Base-by-base conservation (phyloP, 2,329 filamentous ascomycete species). In the Venturiaceae sp. region DNA sequence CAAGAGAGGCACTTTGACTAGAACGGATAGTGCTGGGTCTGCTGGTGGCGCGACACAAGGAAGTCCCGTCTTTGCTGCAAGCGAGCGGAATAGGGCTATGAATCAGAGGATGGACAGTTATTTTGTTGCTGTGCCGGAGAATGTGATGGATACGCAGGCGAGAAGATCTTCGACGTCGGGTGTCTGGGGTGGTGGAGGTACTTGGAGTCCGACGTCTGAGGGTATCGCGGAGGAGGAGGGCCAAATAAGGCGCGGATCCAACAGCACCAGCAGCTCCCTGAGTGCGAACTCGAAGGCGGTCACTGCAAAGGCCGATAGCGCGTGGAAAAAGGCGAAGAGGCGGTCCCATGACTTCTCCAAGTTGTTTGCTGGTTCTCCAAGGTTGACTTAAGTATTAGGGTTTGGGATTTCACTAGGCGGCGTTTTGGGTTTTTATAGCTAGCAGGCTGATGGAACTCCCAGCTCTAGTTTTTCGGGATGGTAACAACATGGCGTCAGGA, bases 1-100 rank as follows among this genome's bases (percentile, higher is more conserved):
- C 23, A 69, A 71, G 46, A 66, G 70, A 53, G 69, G 69, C 61
- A 68, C 68, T 59, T 66, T 74, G 58, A 63, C 68, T 32, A 65
- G 71, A 57, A 67, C 65, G 41, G 70, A 72, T 65, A 71, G 69
- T 63, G 68, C 62, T n/a, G n/a, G n/a, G n/a, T n/a, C n/a, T n/a
- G n/a, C n/a, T 61, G 68, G 66, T 19, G 72, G 70, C 60, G 39
- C 47, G 23, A 66, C 11, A 13, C 9, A 30, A 21, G 44, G 32
- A 19, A 53, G 39, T 32, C 58, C 58, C 16, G 39, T 60, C 23
- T 39, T 4, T 19, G 8, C 41, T 21, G 47, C 59, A 9, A 36
- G 46, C 16, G 59, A 60, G 32, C 23, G 36, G 13, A 61, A 61
- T 21, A 26, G 28, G 19, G 34, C 47, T 7, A 44, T 53, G 28